These are phyloP conservation scores for Amanita rimosa DNA, from an alignment of 768 basidiomycete genomes.

Conservation along the genomic window DNA sequence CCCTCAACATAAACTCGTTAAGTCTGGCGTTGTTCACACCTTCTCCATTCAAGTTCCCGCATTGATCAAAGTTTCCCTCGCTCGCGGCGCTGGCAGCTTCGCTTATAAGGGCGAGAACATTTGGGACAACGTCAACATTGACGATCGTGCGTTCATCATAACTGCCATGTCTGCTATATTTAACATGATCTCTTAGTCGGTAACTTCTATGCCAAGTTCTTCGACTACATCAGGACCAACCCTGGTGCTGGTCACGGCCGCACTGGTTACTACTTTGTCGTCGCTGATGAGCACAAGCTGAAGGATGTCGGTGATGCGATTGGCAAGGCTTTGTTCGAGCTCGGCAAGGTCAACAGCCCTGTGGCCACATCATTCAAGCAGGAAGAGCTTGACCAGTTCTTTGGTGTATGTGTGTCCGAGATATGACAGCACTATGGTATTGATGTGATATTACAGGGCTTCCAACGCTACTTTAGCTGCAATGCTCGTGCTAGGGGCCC, in stretches of 20 bases:
- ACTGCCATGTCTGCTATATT: neutral
- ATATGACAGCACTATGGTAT: neutral
- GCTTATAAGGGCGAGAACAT: slow-evolving; percentile 47
- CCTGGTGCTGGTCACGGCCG: slow-evolving; percentile 29
- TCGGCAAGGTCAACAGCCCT: slow-evolving; percentile 23
- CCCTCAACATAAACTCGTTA: slow-evolving; percentile 33
- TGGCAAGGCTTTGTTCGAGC: slow-evolving; percentile 23
- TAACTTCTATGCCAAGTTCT: slow-evolving; percentile 31
- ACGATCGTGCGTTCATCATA: slow-evolving; percentile 29
- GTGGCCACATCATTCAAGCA: slow-evolving; percentile 35
- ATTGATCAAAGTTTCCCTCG: slow-evolving; percentile 32
- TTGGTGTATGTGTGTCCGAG: slow-evolving; percentile 13
- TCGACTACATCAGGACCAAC: slow-evolving; percentile 23
- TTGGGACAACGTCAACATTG: slow-evolving; percentile 46
- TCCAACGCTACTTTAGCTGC: slow-evolving; percentile 18
- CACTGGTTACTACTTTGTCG: slow-evolving; percentile 44
- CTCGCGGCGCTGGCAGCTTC: slow-evolving; percentile 38
- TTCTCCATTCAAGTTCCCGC: slow-evolving; percentile 42
- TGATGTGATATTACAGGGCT: neutral
- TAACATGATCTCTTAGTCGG: slow-evolving; percentile 19
- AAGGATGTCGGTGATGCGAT: slow-evolving; percentile 30
- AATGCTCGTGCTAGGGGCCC: slow-evolving; percentile 29
- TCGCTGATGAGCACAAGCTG: slow-evolving; percentile 34
- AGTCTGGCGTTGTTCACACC: slow-evolving; percentile 39
- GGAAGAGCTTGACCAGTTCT: slow-evolving; percentile 33